Percentiles rank a stretch among this genome's conserved stretches.
phyloP scores from a whole-genome alignment of 2,329 filamentous ascomycete genomes.

The Macrophomina tecta region DNA sequence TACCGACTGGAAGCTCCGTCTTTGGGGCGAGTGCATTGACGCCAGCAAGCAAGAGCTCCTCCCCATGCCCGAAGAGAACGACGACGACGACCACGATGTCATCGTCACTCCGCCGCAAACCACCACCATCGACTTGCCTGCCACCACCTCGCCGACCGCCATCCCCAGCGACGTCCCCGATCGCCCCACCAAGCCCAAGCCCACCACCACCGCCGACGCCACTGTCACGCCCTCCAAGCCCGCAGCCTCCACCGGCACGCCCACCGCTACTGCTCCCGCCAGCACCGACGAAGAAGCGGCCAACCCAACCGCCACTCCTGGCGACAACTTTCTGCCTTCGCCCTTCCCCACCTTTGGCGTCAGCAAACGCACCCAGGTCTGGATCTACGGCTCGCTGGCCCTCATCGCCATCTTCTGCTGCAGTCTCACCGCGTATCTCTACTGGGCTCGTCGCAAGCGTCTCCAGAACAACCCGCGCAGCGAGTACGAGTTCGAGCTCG shows the following conservation, averaged over 20 bases:
- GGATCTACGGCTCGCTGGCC: constrained; percentile 89
- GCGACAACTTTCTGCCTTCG: constrained; percentile 72
- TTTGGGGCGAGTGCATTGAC: constrained; percentile 91
- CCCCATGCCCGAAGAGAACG: constrained; percentile 81
- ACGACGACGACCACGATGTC: constrained; percentile 79
- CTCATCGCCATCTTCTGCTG: constrained; percentile 85
- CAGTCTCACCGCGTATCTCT: constrained; percentile 82
- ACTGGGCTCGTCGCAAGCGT: constrained; percentile 76
- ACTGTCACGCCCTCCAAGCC: constrained; percentile 28
- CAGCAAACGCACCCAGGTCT: constrained; percentile 83
- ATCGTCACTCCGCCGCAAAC: constrained; percentile 64
- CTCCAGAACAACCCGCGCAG: constrained; percentile 76
- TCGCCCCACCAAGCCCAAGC: constrained; percentile 66
- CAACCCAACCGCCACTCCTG: constrained; percentile 36
- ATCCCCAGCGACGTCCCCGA: constrained; percentile 54
- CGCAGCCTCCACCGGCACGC: constrained; percentile 35
- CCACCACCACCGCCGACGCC: constrained; percentile 44
- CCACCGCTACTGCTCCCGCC: constrained; percentile 6
- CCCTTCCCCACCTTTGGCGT: constrained; percentile 91
- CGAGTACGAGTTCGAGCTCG: constrained; percentile 91
- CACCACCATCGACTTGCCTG: constrained; percentile 59
- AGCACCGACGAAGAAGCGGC: constrained; percentile 29
- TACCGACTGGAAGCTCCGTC: constrained; percentile 88
- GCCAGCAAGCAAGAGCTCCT: constrained; percentile 72
- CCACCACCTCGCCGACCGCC: constrained; percentile 51